These are phyloP conservation scores for Vaccinium myrtillus DNA, from an alignment of 148 eudicot genomes.

Conservation along the genomic window DNA sequence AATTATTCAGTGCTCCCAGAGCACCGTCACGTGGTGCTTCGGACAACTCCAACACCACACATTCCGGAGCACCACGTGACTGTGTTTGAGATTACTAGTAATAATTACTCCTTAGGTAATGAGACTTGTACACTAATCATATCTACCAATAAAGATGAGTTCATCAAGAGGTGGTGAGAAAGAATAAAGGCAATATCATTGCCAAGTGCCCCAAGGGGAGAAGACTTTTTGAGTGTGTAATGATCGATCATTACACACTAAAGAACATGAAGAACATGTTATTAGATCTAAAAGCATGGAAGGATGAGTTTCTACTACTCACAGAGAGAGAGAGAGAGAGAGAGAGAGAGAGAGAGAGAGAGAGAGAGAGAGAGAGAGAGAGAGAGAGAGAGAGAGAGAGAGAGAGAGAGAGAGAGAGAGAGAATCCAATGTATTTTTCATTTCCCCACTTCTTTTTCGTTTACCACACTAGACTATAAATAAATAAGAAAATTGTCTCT, in stretches of 20 bases:
- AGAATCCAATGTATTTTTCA: constrained; percentile 15
- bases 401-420: background rate
- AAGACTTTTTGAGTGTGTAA: background rate
- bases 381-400: background rate
- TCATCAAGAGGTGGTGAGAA: background rate
- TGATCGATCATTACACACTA: background rate
- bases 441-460: background rate
- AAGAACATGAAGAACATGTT: constrained; percentile 11
- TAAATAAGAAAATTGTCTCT: too few relatives aligned
- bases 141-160: background rate
- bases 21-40: too few relatives aligned
- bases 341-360: background rate
- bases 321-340: background rate
- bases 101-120: background rate
- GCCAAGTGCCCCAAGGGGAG: background rate
- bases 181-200: background rate
- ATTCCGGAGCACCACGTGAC: too few relatives aligned
- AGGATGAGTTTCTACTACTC: constrained; percentile 2
- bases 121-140: background rate
- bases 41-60: too few relatives aligned
- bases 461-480: background rate
- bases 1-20: too few relatives aligned
- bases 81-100: too few relatives aligned
- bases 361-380: background rate
- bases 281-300: constrained; percentile 6